phyloP scores from a whole-genome alignment of 768 basidiomycete genomes.

The Lentinula detonsa region DNA sequence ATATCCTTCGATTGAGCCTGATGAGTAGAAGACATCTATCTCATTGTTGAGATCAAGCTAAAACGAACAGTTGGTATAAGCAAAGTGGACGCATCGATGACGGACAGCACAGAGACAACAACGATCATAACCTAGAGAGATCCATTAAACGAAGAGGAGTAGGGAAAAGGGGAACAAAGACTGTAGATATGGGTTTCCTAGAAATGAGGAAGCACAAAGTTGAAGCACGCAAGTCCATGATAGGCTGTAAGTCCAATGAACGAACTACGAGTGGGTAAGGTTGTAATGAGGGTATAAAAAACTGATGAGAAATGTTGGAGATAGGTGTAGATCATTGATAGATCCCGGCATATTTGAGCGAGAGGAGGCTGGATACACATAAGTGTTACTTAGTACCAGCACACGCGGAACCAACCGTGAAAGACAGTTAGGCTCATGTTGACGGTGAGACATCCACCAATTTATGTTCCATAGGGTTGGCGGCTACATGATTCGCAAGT shows the following conservation, averaged over 20 bases:
- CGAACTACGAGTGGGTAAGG: not conserved
- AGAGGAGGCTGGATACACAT: not conserved
- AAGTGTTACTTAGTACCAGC: not conserved
- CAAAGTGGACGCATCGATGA: not conserved
- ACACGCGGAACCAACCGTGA: not conserved
- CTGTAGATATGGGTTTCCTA: not conserved
- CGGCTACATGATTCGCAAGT: not conserved
- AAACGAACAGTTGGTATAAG: no score
- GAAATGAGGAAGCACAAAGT: not conserved
- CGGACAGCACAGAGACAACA: not conserved
- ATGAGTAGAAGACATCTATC: no score
- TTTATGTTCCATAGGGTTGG: not conserved
- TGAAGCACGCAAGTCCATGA: not conserved
- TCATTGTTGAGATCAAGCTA: no score
- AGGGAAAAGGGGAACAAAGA: not conserved
- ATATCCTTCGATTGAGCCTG: no score
- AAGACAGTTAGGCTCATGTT: not conserved
- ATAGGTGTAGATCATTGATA: not conserved
- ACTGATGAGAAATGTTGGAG: not conserved
- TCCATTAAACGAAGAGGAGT: not conserved
- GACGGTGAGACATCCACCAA: not conserved
- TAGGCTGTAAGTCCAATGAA: not conserved
- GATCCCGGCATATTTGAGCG: not conserved
- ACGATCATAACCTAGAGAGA: not conserved
- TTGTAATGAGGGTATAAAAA: not conserved